Percentiles rank a stretch among this genome's conserved stretches.
phyloP scores from a whole-genome alignment of 257 asterid genomes.

The Verbascum thapsus region DNA sequence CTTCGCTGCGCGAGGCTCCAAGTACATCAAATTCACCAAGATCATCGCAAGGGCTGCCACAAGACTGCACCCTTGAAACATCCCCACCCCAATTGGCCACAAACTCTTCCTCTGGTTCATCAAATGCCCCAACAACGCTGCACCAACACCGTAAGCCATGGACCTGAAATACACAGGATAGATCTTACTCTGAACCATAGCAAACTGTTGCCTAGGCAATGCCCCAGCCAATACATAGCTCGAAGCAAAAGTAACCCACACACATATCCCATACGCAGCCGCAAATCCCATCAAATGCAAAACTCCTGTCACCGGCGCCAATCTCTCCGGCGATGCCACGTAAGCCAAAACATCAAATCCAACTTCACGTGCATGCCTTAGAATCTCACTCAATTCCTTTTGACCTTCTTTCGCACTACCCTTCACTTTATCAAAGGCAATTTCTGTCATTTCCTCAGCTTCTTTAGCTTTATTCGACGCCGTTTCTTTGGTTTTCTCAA shows the following conservation, averaged over 20 bases:
- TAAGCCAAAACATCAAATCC: constrained; percentile 32
- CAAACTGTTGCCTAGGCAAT: constrained; percentile 76
- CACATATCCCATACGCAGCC: constrained; percentile 64
- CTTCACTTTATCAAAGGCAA: constrained; percentile 27
- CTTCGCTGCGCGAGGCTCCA: constrained; percentile 83
- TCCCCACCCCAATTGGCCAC: constrained; percentile 19
- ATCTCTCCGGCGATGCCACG: constrained; percentile 27
- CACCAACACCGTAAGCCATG: constrained; percentile 61
- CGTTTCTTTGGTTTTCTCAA: constrained; percentile 26
- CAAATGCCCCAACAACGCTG: constrained; percentile 58
- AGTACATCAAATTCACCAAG: constrained; percentile 47
- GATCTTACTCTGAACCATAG: constrained; percentile 66
- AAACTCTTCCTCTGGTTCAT: constrained; percentile 27
- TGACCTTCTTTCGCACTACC: constrained; percentile 36
- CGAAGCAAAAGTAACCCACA: constrained; percentile 78
- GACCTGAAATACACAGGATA: constrained; percentile 76
- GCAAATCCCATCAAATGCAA: constrained; percentile 58
- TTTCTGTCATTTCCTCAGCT: constrained; percentile 28
- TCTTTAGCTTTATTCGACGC: constrained; percentile 23
- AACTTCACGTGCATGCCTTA: constrained; percentile 34
- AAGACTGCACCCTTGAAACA: constrained; percentile 48
- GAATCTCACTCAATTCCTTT: constrained; percentile 42
- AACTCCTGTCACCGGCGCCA: constrained; percentile 34
- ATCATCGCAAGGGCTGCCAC: constrained; percentile 44
- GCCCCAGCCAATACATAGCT: constrained; percentile 62